phyloP scores from a whole-genome alignment of 139 green algal species.

The Volvox africanus region DNA sequence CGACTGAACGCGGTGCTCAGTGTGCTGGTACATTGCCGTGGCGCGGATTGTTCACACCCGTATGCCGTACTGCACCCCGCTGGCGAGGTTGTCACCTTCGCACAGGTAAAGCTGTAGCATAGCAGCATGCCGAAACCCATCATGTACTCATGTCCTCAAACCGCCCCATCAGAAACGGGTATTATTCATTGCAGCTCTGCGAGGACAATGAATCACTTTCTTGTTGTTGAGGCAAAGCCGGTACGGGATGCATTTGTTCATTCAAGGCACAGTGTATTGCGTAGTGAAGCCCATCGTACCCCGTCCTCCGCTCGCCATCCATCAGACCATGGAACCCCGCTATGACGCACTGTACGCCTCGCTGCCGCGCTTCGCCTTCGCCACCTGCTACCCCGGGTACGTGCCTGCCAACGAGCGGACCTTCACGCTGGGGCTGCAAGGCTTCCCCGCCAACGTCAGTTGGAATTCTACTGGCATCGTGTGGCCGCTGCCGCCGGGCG shows the following conservation, averaged over 20 bases:
- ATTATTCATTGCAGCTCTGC: too few species aligned
- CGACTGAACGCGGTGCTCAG: constrained; percentile 43
- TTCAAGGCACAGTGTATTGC: too few species aligned
- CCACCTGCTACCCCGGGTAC: constrained; percentile 26
- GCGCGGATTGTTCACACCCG: neutral
- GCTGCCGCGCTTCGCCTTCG: constrained; percentile 32
- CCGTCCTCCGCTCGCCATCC: neutral
- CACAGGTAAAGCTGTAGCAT: neutral
- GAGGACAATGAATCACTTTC: too few species aligned
- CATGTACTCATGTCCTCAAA: too few species aligned
- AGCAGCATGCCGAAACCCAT: too few species aligned
- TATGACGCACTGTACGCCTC: constrained; percentile 41
- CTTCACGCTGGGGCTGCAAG: constrained; percentile 22
- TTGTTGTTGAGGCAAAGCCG: too few species aligned
- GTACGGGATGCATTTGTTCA: too few species aligned
- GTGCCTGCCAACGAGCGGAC: constrained; percentile 36
- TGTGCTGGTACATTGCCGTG: constrained; percentile 38
- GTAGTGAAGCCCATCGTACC: too few species aligned
- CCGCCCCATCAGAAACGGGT: too few species aligned
- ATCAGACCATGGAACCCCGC: constrained; percentile 23
- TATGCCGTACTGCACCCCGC: constrained; percentile 37
- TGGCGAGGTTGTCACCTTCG: constrained; percentile 11
- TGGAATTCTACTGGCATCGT: constrained; percentile 15
- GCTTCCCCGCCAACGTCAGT: neutral
- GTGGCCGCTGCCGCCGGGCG: constrained; percentile 16